These are phyloP conservation scores for Solanum neorickii DNA, from an alignment of 257 asterid species.

Conservation along the genomic window DNA sequence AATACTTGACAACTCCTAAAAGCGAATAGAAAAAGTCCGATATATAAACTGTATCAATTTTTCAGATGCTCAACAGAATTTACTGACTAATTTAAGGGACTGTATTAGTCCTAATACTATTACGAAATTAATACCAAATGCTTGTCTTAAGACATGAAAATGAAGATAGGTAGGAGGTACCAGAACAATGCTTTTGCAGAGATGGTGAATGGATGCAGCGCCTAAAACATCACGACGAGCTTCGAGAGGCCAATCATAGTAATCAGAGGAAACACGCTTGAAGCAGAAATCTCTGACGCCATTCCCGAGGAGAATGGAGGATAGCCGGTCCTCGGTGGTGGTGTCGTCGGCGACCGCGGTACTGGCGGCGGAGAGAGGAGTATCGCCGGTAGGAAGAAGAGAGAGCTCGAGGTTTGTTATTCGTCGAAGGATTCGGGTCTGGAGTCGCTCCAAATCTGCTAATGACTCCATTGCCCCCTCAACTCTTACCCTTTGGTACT, in stretches of 20 bases:
- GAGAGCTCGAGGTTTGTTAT: conserved; percentile 48
- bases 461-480: conserved; percentile 26
- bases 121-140: neutral
- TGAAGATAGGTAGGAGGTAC: conserved; percentile 17
- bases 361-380: conserved; percentile 9
- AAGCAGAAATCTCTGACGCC: conserved; percentile 57
- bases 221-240: conserved; percentile 66
- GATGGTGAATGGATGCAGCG: conserved; percentile 82
- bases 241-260: conserved; percentile 69
- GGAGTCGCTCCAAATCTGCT: conserved; percentile 48
- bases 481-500: neutral
- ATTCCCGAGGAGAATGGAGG: conserved; percentile 45
- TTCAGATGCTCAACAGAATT: neutral
- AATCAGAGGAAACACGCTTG: conserved; percentile 72
- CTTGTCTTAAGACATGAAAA: neutral
- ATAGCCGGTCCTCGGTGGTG: conserved; percentile 67
- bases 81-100: neutral
- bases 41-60: neutral
- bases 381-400: neutral
- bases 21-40: neutral
- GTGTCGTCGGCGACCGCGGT: conserved; percentile 24
- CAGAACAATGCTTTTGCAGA: conserved; percentile 98
- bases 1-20: neutral
- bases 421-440: conserved; percentile 60
- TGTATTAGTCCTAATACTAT: neutral